Evolutionary conservation across 345 rosid species (phyloP).

Genomic region (Dovyalis caffra): DNA sequence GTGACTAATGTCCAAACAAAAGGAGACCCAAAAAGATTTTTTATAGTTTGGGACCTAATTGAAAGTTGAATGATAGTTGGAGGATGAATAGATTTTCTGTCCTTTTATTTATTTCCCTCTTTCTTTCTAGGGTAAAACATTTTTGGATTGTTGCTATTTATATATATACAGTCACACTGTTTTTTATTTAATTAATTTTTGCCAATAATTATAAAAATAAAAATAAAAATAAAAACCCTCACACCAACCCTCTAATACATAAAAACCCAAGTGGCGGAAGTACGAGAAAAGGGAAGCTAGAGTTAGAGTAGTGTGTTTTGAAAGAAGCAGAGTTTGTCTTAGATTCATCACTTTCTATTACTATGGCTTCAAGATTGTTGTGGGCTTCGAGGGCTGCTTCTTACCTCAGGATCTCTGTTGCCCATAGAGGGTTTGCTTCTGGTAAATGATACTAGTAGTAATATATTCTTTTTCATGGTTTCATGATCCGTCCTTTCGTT

Average conservation of each 20-base stretch:
- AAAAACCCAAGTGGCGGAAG: not conserved
- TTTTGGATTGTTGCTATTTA: not conserved
- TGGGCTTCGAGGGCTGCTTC: slow-evolving; percentile 97
- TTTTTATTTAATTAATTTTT: not conserved
- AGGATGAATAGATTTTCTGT: no score
- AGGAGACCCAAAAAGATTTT: not conserved
- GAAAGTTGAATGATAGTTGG: not conserved
- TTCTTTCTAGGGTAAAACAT: not conserved
- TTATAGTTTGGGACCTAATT: not conserved
- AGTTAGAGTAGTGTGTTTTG: not conserved
- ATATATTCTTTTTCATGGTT: not conserved
- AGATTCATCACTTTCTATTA: not conserved
- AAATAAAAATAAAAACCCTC: not conserved
- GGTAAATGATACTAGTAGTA: slow-evolving; percentile 35
- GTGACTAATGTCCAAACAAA: not conserved
- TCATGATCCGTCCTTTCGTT: not conserved
- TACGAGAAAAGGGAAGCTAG: not conserved
- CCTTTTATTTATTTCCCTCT: no score
- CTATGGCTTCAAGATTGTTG: slow-evolving; percentile 71
- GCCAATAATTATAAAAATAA: not conserved
- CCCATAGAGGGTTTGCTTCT: slow-evolving; percentile 68
- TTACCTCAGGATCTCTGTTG: slow-evolving; percentile 73
- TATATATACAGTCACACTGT: not conserved
- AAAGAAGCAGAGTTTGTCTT: not conserved
- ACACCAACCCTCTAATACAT: slow-evolving; percentile 6